Evolutionary conservation across 371 early-diverging fungal species (phyloP), one percentile per base, ranked within the genome.

Genomic region (Mortierella sp.): DNA sequence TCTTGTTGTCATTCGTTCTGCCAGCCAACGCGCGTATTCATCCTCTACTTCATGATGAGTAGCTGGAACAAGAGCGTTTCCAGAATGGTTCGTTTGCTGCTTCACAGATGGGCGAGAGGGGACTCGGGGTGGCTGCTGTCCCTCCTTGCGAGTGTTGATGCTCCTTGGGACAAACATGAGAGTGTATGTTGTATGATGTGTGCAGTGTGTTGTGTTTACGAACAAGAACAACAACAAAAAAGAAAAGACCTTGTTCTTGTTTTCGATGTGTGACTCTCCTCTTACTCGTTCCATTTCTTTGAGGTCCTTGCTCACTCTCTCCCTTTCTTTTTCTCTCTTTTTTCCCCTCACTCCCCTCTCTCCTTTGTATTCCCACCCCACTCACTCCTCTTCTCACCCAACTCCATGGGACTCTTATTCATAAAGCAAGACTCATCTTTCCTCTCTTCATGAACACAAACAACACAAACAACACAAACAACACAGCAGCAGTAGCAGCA

Each of bases 41-140:
- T 50, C 68, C 74, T 90, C 90, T 60, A 91, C 90, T 75, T 91
- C 90, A 4, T 91, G 65, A 65, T 38, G 34, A 9, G 19, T 19
- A 38, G 8, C 24, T 21, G 34, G 24, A 16, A 1, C 5, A 34
- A 65, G 21, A 16, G 65, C 38, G 21, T 65, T 31, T 24, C 38
- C 65, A 6, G 38, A 31, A 38, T 48, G 79, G n/a, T 6, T 13
- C 21, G n/a, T 0, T 47, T 24, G 57, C 31, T 42, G 47, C 16
- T 77, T 57, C 65, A 63, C 70, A 34, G 75, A 52, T 26, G 77
- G 73, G 19, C 76, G 57, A 1, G 80, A 73, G 9, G 83, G 83
- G 11, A 77, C 55, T 21, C 57, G 68, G 7, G 52, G 8, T 7
- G 28, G 34, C n/a, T 6, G 44, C 55, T 42, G 38, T 44, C 50